Percentiles rank a stretch among this genome's conserved stretches.
Conservation (phyloP, 495 filamentous ascomycete genomes). For the Daldinia childiae region DNA sequence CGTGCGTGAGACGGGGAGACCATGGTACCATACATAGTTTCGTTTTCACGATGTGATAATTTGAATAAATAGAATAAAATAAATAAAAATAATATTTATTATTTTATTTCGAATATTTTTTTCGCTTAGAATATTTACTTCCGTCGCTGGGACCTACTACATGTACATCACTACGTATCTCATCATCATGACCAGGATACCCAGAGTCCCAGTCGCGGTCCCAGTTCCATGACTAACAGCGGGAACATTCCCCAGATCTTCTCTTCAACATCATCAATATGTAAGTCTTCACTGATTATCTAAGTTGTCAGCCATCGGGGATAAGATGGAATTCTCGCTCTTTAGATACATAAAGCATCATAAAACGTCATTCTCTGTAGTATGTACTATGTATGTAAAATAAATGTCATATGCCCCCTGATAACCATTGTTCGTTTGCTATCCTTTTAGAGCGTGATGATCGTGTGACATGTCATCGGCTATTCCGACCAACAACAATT, state of each 20-base stretch:
- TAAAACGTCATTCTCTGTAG: neutral
- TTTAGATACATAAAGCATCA: neutral
- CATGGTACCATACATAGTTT: constrained; percentile 15
- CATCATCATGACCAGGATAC: neutral
- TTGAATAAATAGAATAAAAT: neutral
- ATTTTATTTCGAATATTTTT: neutral
- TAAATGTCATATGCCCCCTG: neutral
- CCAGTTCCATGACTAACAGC: neutral
- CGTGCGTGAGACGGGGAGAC: constrained; percentile 34
- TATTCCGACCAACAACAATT: constrained; percentile 9
- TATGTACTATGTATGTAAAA: neutral
- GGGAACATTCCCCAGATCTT: constrained; percentile 4
- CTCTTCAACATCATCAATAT: neutral
- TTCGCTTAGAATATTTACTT: neutral
- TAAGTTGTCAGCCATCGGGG: neutral
- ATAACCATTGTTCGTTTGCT: neutral
- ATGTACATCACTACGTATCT: neutral
- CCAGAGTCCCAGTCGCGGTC: neutral
- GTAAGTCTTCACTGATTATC: neutral
- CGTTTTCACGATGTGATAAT: neutral
- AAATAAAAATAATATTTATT: neutral
- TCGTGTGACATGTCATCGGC: constrained; percentile 27
- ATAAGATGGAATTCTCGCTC: neutral
- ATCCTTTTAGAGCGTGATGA: neutral
- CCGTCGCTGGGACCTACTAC: neutral